Evolutionary conservation across 805 yeast genomes (phyloP).

Genomic region (Debaryomyces maramus): DNA sequence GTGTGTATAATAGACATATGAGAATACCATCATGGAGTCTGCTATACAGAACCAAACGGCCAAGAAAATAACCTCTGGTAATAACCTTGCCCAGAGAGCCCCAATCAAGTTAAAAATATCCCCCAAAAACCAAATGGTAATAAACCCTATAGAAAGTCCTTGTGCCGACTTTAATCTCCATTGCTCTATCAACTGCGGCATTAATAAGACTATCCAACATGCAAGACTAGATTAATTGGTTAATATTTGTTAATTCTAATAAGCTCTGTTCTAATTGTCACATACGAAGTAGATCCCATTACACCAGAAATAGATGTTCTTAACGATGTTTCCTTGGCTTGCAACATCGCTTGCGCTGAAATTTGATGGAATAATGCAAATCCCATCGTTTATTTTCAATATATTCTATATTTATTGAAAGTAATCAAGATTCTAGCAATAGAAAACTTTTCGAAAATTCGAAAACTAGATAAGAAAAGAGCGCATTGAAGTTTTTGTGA

Average conservation of each 20-base stretch:
- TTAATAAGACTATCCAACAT: slow-evolving; percentile 73
- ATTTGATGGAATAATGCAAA: slow-evolving; percentile 1
- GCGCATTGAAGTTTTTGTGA: too few species aligned
- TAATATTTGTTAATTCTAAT: slow-evolving; percentile 2
- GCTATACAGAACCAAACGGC: slow-evolving; percentile 79
- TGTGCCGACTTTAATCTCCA: slow-evolving; percentile 76
- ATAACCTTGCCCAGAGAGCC: slow-evolving; percentile 64
- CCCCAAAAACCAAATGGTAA: slow-evolving; percentile 69
- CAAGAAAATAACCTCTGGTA: slow-evolving; percentile 67
- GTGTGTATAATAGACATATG: slow-evolving; percentile 57
- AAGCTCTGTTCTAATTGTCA: slow-evolving; percentile 6
- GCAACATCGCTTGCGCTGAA: neutral
- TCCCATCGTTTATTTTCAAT: neutral
- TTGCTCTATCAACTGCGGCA: slow-evolving; percentile 80
- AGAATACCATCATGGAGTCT: slow-evolving; percentile 57
- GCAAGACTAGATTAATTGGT: slow-evolving; percentile 47
- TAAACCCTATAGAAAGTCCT: slow-evolving; percentile 70
- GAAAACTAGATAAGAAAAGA: too few species aligned
- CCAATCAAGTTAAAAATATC: slow-evolving; percentile 70
- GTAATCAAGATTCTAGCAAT: too few species aligned
- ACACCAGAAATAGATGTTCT: slow-evolving; percentile 56
- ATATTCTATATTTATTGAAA: neutral
- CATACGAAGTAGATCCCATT: slow-evolving; percentile 64
- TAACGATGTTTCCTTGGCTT: slow-evolving; percentile 10
- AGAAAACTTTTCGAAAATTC: too few species aligned